Evolutionary conservation across 768 basidiomycete genomes (phyloP), one percentile per base, ranked within the genome.

Genomic region (Holtermanniella nyarrowii): DNA sequence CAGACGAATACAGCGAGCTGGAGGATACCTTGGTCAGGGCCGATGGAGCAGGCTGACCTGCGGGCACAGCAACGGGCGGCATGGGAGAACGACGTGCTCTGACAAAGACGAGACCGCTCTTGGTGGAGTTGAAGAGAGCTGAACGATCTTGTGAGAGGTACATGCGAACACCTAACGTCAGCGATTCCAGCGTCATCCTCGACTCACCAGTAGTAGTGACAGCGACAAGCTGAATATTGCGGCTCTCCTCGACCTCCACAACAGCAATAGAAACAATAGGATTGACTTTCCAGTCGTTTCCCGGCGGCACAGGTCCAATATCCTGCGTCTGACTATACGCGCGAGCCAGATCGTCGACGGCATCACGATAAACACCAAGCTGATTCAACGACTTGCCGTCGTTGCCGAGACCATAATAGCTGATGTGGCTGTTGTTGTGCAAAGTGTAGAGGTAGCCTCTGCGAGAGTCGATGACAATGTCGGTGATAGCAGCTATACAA

Each of bases 201-300:
- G 13, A 61, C 70, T 57, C 39, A 70, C 71, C 69, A 47, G 83
- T 89, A 24, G 77, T 75, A 21, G 89, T 88, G 44, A 91, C 73
- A 1, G 84, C 88, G 45, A 95, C 75, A 10, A 97, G 77, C 52
- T 87, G 86, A 12, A 86, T 73, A 22, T 78, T 73, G 14, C 80
- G 77, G 63, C 81, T 83, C 54, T 82, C 80, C 54, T 88, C 78
- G 31, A 75, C 74, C 18, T 70, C 59, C 71, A 95, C 88, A 23
- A 82, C 77, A 41, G 83, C 77, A 46, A 91, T 72, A 12, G 77
- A 75, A 1, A 81, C 70, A 44, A 90, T 82, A 44, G 83, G 49
- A 1, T 44, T 48, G n/a, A 26, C 31, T 16, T 56, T 48, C 3
- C 20, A 41, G 18, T 53, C 56, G 10, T 21, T 44, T 20, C 56